These are phyloP conservation scores for Protomyces arabidopsidicola DNA, from an alignment of 1,139 yeast genomes.

Conservation along the genomic window DNA sequence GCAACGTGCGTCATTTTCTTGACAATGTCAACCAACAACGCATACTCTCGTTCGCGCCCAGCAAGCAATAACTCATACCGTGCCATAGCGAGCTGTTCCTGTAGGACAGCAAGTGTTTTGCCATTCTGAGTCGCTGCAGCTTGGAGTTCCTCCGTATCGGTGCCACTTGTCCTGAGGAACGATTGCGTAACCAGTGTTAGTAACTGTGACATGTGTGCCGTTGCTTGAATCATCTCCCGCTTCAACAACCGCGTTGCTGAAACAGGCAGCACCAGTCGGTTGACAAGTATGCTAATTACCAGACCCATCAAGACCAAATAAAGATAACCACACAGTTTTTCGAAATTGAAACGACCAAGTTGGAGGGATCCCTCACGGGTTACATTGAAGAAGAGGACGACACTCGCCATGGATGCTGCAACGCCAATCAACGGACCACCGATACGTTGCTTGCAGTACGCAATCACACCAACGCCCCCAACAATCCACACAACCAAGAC, in stretches of 20 bases:
- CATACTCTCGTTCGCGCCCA: slow-evolving; percentile 57
- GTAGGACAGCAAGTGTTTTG: slow-evolving; percentile 44
- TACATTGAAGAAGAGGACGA: slow-evolving; percentile 64
- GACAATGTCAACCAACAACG: slow-evolving; percentile 48
- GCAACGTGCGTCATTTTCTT: slow-evolving; percentile 52
- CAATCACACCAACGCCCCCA: slow-evolving; percentile 59
- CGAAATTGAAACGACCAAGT: slow-evolving; percentile 56
- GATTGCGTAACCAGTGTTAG: slow-evolving; percentile 50
- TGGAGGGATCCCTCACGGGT: slow-evolving; percentile 73
- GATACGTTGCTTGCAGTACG: slow-evolving; percentile 64
- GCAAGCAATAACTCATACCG: slow-evolving; percentile 53
- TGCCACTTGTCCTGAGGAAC: slow-evolving; percentile 44
- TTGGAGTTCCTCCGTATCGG: slow-evolving; percentile 5
- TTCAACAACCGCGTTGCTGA: slow-evolving; percentile 53
- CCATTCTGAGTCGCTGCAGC: slow-evolving; percentile 39
- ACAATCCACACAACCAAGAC: slow-evolving; percentile 53
- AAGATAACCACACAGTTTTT: slow-evolving; percentile 54
- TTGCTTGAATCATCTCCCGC: slow-evolving; percentile 50
- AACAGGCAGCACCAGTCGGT: slow-evolving; percentile 61
- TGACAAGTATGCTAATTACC: slow-evolving; percentile 52
- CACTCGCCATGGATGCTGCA: slow-evolving; percentile 73
- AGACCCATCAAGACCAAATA: slow-evolving; percentile 62
- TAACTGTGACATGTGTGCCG: slow-evolving; percentile 52
- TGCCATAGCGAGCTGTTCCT: slow-evolving; percentile 54
- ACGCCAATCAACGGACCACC: slow-evolving; percentile 69